phyloP scores from a whole-genome alignment of 768 basidiomycete species.

The Clitopilus passeckerianus region DNA sequence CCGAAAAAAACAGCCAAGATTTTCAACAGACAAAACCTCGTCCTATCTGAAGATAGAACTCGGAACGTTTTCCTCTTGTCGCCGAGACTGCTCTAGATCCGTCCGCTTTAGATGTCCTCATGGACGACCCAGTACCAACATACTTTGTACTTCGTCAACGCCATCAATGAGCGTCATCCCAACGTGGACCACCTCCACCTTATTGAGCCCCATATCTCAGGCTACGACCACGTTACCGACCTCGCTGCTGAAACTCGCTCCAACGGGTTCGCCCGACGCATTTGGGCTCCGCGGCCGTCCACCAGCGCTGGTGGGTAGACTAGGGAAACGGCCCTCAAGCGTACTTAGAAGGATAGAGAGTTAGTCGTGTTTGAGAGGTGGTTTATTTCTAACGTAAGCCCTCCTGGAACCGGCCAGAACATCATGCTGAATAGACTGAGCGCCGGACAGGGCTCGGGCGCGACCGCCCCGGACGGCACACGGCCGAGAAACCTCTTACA shows the following conservation, averaged over 20 bases:
- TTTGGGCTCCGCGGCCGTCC: slow-evolving; percentile 37
- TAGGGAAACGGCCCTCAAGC: slow-evolving; percentile 29
- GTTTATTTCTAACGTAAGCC: slow-evolving; percentile 27
- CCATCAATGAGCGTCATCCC: slow-evolving; percentile 33
- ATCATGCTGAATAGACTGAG: slow-evolving; percentile 30
- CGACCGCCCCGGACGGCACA: slow-evolving; percentile 26
- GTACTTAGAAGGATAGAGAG: slow-evolving; percentile 25
- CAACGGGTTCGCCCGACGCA: slow-evolving; percentile 39
- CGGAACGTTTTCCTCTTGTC: too few species aligned
- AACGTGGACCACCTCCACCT: slow-evolving; percentile 48
- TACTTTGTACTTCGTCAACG: slow-evolving; percentile 45
- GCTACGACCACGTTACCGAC: slow-evolving; percentile 6
- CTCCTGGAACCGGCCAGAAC: neutral
- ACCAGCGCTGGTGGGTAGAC: slow-evolving; percentile 42
- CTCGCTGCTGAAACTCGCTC: slow-evolving; percentile 11
- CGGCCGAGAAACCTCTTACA: slow-evolving; percentile 35
- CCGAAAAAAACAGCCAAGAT: too few species aligned
- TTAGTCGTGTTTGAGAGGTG: slow-evolving; percentile 23
- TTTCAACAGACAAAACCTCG: too few species aligned
- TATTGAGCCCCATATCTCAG: slow-evolving; percentile 31
- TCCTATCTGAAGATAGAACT: too few species aligned
- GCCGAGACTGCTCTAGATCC: slow-evolving; percentile 9
- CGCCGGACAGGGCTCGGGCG: slow-evolving; percentile 28
- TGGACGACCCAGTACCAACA: slow-evolving; percentile 49
- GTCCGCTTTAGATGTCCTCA: slow-evolving; percentile 41